Percentiles rank a stretch among this genome's conserved stretches.
Evolutionary conservation across 352 stramenopile species (phyloP).

Genomic region (Phytophthora sansomeana): DNA sequence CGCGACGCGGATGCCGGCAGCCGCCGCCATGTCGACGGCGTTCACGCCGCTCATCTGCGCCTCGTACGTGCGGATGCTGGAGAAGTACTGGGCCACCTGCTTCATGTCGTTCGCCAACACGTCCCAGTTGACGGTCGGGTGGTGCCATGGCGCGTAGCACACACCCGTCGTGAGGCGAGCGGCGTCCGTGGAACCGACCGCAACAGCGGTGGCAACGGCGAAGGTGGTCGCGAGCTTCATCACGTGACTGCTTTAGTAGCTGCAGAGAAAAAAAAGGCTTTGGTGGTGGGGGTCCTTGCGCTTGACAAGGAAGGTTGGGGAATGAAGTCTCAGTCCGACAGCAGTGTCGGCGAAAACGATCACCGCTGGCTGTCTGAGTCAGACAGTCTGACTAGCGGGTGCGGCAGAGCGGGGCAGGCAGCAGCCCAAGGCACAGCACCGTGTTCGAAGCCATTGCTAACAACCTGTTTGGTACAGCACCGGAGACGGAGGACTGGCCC

Average conservation of each 20-base stretch:
- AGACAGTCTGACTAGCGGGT: not conserved
- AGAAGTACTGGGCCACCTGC: constrained; percentile 55
- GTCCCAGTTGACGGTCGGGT: constrained; percentile 41
- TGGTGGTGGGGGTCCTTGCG: constrained; percentile 18
- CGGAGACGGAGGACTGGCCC: constrained; percentile 6
- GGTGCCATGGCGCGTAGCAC: constrained; percentile 72
- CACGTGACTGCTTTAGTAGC: constrained; percentile 30
- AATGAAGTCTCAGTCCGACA: constrained; percentile 15
- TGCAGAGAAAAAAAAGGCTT: constrained; percentile 33
- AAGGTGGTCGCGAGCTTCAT: constrained; percentile 27
- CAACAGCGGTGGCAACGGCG: constrained; percentile 11
- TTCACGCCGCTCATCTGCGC: constrained; percentile 57
- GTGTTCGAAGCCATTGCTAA: constrained; percentile 17
- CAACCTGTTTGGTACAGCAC: not conserved
- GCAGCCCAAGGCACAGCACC: no score
- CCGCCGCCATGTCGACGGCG: constrained; percentile 49
- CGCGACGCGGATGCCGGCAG: constrained; percentile 58
- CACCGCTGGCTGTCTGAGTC: no score
- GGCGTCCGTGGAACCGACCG: constrained; percentile 14
- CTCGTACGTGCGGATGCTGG: constrained; percentile 69
- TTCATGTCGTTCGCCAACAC: constrained; percentile 48
- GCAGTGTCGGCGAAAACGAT: not conserved
- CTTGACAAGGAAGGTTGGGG: constrained; percentile 26
- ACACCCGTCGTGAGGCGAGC: constrained; percentile 33
- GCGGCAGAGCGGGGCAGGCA: not conserved